Conservation (phyloP, 139 green algal species). For the Diplosphaera chodatii region DNA sequence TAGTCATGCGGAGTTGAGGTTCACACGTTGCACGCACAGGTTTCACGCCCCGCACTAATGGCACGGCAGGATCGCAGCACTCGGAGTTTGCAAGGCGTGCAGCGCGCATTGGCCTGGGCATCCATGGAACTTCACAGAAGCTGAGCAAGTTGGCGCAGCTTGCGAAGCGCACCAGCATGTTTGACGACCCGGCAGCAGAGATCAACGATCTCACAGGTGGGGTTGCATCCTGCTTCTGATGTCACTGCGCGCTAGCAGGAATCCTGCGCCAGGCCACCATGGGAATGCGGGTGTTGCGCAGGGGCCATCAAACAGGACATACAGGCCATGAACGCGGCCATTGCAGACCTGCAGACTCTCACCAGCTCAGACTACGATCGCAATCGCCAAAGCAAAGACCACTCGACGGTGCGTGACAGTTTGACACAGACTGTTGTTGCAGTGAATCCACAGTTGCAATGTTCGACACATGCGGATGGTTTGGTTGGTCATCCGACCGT, state of each 20-base stretch:
- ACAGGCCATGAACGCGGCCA: slow-evolving; percentile 69
- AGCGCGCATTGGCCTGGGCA: slow-evolving; percentile 79
- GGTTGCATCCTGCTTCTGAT: too few relatives aligned
- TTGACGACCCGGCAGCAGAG: slow-evolving; percentile 91
- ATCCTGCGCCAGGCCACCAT: not conserved
- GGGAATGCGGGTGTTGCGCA: not conserved
- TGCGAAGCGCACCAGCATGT: slow-evolving; percentile 92
- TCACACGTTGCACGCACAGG: not conserved
- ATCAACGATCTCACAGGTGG: slow-evolving; percentile 83
- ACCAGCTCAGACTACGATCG: slow-evolving; percentile 17
- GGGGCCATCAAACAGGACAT: slow-evolving; percentile 89
- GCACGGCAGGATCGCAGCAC: slow-evolving; percentile 29
- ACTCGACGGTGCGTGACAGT: slow-evolving; percentile 43
- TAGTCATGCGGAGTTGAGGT: too few relatives aligned
- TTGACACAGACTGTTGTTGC: too few relatives aligned
- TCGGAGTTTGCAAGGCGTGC: slow-evolving; percentile 83
- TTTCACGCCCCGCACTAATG: not conserved
- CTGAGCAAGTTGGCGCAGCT: slow-evolving; percentile 89
- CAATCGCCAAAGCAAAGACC: slow-evolving; percentile 78
- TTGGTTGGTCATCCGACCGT: not conserved
- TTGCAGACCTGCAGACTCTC: slow-evolving; percentile 70
- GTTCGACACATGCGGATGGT: too few relatives aligned
- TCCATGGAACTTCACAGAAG: slow-evolving; percentile 90
- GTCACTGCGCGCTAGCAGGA: too few relatives aligned
- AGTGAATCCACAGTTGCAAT: too few relatives aligned